Percentiles rank a stretch among this genome's conserved stretches.
These are phyloP conservation scores for Ogataea angusta DNA, from an alignment of 805 yeast genomes.

Conservation along the genomic window DNA sequence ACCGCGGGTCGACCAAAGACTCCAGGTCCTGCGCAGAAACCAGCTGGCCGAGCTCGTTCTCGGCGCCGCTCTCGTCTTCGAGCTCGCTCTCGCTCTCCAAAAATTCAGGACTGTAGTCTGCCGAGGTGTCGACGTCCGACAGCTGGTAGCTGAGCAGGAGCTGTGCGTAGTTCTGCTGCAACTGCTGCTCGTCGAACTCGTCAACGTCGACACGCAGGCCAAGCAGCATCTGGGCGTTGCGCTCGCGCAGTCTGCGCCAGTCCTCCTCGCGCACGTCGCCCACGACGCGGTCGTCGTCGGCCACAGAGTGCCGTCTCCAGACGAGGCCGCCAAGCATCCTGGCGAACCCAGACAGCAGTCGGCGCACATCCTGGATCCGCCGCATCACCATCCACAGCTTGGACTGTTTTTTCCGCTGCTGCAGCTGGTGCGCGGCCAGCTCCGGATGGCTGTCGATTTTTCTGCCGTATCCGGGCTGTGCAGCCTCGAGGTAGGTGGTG, in stretches of 20 bases:
- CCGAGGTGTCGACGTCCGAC: constrained; percentile 13
- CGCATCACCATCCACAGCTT: constrained; percentile 20
- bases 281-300: not conserved
- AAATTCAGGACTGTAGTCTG: constrained; percentile 11
- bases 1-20: constrained; percentile 24
- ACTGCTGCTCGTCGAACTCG: constrained; percentile 9
- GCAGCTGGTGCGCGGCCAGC: constrained; percentile 16
- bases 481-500: constrained; percentile 52
- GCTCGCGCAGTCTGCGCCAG: constrained; percentile 7
- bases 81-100: constrained; percentile 7
- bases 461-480: constrained; percentile 26
- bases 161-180: constrained; percentile 10
- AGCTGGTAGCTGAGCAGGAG: constrained; percentile 11
- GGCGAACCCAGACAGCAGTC: constrained; percentile 7
- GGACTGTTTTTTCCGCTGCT: constrained; percentile 5
- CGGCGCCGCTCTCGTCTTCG: constrained; percentile 13
- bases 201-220: constrained; percentile 1
- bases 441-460: constrained; percentile 29
- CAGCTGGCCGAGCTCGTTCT: constrained; percentile 1
- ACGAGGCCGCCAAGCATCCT: not conserved
- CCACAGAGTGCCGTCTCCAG: not conserved
- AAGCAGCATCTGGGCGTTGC: constrained; percentile 1
- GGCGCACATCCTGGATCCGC: constrained; percentile 11
- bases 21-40: constrained; percentile 22
- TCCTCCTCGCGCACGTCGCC: constrained; percentile 9